Conservation (phyloP, 441 rosid species). For the Melastoma candidum region DNA sequence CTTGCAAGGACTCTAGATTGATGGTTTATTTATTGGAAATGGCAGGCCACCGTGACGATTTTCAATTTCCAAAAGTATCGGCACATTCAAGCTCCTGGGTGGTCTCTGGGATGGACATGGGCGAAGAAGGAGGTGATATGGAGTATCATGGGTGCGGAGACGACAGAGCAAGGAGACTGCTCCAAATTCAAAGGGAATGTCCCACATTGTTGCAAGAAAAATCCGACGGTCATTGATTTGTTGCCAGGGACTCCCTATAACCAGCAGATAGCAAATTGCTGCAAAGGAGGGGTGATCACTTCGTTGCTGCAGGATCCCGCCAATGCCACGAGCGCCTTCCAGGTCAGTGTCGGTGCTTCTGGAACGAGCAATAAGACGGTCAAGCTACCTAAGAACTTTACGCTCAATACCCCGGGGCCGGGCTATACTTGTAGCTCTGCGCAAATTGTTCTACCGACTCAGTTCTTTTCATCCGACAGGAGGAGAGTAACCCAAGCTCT, state of each 20-base stretch:
- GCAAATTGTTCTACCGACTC: conserved; percentile 5
- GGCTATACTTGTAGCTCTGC: conserved; percentile 14
- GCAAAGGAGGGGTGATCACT: conserved; percentile 9
- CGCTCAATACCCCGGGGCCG: conserved; percentile 10
- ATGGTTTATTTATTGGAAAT: no score
- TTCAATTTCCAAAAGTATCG: conserved; percentile 7
- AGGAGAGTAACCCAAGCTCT: conserved; percentile 10
- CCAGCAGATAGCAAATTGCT: conserved; percentile 6
- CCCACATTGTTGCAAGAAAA: conserved; percentile 9
- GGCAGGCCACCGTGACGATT: conserved; percentile 4
- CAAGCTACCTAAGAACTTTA: conserved; percentile 12
- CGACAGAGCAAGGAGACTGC: conserved; percentile 6
- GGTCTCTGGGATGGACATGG: conserved; percentile 8
- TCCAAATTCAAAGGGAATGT: neutral
- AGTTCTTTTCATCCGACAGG: conserved; percentile 4
- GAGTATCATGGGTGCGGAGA: conserved; percentile 6
- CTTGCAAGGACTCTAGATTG: no score
- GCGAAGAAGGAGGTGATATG: conserved; percentile 9
- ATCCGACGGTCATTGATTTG: conserved; percentile 3
- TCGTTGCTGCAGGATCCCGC: conserved; percentile 6
- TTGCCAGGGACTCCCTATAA: neutral
- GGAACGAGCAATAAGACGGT: conserved; percentile 14
- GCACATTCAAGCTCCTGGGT: conserved; percentile 8
- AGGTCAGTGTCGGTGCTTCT: conserved; percentile 9
- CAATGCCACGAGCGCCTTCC: conserved; percentile 10